Conservation (phyloP, 805 yeast species). For the Sugiyamaella smithiae region DNA sequence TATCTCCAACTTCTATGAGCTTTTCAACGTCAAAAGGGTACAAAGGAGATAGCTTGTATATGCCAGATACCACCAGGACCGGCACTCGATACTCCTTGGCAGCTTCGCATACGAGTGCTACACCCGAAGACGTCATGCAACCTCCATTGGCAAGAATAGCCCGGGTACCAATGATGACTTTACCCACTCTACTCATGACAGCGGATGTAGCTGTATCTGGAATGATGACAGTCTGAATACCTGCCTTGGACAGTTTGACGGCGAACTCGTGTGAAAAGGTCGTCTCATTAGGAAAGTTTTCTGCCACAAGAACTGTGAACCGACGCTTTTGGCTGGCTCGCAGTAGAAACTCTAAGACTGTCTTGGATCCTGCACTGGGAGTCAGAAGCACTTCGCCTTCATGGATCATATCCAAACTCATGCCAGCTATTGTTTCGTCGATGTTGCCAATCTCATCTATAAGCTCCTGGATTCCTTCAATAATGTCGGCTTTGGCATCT, state of each 20-base stretch:
- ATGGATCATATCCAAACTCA: slow-evolving; percentile 91
- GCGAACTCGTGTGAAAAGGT: slow-evolving; percentile 75
- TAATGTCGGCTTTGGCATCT: slow-evolving; percentile 79
- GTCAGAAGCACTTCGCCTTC: slow-evolving; percentile 70
- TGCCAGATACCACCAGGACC: slow-evolving; percentile 90
- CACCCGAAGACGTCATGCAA: slow-evolving; percentile 84
- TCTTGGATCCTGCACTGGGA: slow-evolving; percentile 91
- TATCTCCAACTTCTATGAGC: slow-evolving; percentile 85
- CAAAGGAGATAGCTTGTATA: slow-evolving; percentile 86
- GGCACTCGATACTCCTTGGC: slow-evolving; percentile 97
- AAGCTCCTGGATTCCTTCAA: slow-evolving; percentile 88
- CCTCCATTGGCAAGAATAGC: slow-evolving; percentile 97
- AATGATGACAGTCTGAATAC: slow-evolving; percentile 83
- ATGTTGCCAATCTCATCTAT: slow-evolving; percentile 87
- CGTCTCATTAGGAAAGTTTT: slow-evolving; percentile 87
- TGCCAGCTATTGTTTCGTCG: slow-evolving; percentile 85
- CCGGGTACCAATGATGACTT: slow-evolving; percentile 88
- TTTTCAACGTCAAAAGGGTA: slow-evolving; percentile 87
- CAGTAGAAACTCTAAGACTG: slow-evolving; percentile 80
- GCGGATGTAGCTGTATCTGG: slow-evolving; percentile 94
- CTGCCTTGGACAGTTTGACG: slow-evolving; percentile 71
- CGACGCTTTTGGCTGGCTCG: slow-evolving; percentile 87
- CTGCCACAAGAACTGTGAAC: slow-evolving; percentile 86
- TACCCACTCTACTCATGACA: slow-evolving; percentile 95
- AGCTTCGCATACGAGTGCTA: slow-evolving; percentile 88